phyloP scores from a whole-genome alignment of 2,329 filamentous ascomycete species.

The Dothistroma pini region DNA sequence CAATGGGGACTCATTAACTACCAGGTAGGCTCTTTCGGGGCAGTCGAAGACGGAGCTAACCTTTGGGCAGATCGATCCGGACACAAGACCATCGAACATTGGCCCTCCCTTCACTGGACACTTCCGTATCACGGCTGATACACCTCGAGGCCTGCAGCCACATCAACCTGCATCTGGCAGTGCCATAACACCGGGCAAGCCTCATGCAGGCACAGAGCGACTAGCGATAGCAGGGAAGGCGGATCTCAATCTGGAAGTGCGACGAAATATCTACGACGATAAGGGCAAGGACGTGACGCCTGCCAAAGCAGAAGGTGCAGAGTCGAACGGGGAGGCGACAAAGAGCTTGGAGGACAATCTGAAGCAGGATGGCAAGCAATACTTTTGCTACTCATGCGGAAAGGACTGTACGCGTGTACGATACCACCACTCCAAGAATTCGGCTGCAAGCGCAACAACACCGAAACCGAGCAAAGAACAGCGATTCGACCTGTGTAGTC shows the following conservation, averaged over 20 bases:
- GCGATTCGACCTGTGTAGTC: constrained; percentile 86
- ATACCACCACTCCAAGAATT: constrained; percentile 66
- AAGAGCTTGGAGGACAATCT: constrained; percentile 57
- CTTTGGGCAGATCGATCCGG: constrained; percentile 75
- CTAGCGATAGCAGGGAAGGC: constrained; percentile 67
- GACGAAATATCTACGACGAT: constrained; percentile 92
- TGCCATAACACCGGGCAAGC: constrained; percentile 56
- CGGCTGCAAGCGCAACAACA: constrained; percentile 42
- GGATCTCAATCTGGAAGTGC: constrained; percentile 86
- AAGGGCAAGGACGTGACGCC: constrained; percentile 81
- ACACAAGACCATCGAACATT: constrained; percentile 90
- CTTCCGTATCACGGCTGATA: constrained; percentile 94
- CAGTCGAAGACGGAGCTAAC: not conserved
- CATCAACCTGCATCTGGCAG: constrained; percentile 88
- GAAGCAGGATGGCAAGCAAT: constrained; percentile 61
- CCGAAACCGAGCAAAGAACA: constrained; percentile 55
- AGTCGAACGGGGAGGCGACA: constrained; percentile 67
- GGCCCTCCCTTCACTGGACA: constrained; percentile 96
- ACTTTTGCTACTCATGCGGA: constrained; percentile 87
- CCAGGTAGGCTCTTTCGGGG: constrained; percentile 57
- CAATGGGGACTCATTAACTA: constrained; percentile 99
- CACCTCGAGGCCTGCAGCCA: constrained; percentile 86
- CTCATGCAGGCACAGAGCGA: constrained; percentile 65
- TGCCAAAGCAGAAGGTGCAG: constrained; percentile 40
- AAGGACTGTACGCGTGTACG: constrained; percentile 77